phyloP scores from a whole-genome alignment of 2,329 filamentous ascomycete species.

The Nigrograna mackinnonii region DNA sequence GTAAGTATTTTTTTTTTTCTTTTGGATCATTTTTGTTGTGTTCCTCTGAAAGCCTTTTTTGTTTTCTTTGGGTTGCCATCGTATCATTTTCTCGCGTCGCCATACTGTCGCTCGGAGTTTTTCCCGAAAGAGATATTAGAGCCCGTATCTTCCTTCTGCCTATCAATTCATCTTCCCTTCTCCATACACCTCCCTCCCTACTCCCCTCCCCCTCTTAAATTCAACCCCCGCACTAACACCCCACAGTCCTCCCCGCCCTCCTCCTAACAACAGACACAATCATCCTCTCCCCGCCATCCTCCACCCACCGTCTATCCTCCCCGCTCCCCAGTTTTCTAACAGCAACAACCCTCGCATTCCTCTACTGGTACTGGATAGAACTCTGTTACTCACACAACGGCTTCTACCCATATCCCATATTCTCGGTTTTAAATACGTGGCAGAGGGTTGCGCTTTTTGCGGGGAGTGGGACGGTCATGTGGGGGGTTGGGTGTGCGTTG shows the following conservation, averaged over 20 bases:
- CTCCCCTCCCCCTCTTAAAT: slow-evolving; percentile 55
- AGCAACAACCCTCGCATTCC: slow-evolving; percentile 63
- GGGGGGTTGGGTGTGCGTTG: slow-evolving; percentile 67
- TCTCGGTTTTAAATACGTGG: slow-evolving; percentile 66
- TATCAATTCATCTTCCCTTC: neutral
- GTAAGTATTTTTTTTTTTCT: no score
- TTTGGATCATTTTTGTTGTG: no score
- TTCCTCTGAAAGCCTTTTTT: no score
- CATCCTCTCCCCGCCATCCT: slow-evolving; percentile 72
- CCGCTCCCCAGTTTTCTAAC: slow-evolving; percentile 62
- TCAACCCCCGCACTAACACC: slow-evolving; percentile 23
- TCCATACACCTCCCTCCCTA: neutral
- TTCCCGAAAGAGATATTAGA: no score
- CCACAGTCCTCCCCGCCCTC: slow-evolving; percentile 67
- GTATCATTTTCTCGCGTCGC: no score
- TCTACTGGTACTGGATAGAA: slow-evolving; percentile 80
- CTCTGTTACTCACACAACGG: slow-evolving; percentile 70
- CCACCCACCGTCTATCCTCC: slow-evolving; percentile 54
- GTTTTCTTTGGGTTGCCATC: no score
- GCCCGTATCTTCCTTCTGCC: no score
- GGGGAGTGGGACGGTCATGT: slow-evolving; percentile 72
- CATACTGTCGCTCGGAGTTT: no score
- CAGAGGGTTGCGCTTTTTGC: slow-evolving; percentile 72
- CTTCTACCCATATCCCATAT: slow-evolving; percentile 85
- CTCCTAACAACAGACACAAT: slow-evolving; percentile 68